Percentiles rank a stretch among this genome's conserved stretches.
phyloP scores from a whole-genome alignment of 2,329 filamentous ascomycete species.

The Passalora sequoiae region DNA sequence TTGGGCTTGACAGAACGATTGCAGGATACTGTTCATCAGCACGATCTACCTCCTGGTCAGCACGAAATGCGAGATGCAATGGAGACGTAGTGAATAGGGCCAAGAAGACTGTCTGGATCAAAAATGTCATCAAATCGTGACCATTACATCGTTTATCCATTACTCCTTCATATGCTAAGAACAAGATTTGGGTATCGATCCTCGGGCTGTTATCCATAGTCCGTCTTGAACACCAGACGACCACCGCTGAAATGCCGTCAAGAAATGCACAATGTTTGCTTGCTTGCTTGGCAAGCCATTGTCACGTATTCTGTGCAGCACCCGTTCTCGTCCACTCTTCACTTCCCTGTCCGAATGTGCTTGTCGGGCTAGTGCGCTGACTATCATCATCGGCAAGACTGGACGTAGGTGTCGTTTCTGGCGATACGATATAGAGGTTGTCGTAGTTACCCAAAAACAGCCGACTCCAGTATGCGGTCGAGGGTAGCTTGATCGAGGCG shows the following conservation, averaged over 20 bases:
- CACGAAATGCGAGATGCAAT: too few species aligned
- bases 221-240: not conserved
- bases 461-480: conserved; percentile 42
- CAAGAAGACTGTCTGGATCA: too few species aligned
- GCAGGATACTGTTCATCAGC: too few species aligned
- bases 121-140: not conserved
- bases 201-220: not conserved
- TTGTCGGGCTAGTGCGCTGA: conserved; percentile 28
- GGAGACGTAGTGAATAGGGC: too few species aligned
- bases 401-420: conserved; percentile 36
- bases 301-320: not conserved
- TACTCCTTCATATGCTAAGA: not conserved
- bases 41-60: too few species aligned
- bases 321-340: conserved; percentile 8
- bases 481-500: conserved; percentile 45
- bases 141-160: not conserved
- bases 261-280: not conserved
- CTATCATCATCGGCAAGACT: conserved; percentile 30
- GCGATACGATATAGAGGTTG: conserved; percentile 47
- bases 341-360: conserved; percentile 26
- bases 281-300: not conserved
- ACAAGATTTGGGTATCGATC: not conserved
- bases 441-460: conserved; percentile 43
- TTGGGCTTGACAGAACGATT: too few species aligned
- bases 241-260: not conserved